phyloP scores from a whole-genome alignment of 1,284 basidiomycete species.

The Austroboletus niveus region DNA sequence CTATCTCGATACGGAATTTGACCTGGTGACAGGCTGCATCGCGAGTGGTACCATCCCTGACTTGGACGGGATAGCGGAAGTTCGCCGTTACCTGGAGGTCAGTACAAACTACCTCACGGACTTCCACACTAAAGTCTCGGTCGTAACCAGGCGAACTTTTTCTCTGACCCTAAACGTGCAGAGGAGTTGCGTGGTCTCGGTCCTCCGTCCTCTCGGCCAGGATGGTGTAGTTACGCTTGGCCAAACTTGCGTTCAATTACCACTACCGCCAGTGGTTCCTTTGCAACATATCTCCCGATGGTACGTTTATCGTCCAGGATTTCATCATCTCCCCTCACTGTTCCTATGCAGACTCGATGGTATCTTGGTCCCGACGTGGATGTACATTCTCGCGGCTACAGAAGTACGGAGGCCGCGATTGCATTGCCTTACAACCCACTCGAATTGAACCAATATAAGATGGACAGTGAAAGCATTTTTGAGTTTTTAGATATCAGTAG shows the following conservation, averaged over 20 bases:
- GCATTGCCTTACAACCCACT: background rate
- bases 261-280: background rate
- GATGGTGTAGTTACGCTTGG: conserved; percentile 18
- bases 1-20: conserved; percentile 17
- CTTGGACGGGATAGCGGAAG: conserved; percentile 8
- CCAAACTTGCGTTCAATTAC: conserved; percentile 7
- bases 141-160: conserved; percentile 7
- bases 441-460: background rate
- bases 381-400: background rate
- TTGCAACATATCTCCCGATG: background rate
- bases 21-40: conserved; percentile 15
- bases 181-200: conserved; percentile 18
- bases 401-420: background rate
- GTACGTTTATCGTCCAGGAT: background rate
- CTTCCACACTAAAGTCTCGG: background rate
- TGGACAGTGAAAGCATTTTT: background rate
- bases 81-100: conserved; percentile 16
- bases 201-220: conserved; percentile 11
- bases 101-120: background rate
- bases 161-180: conserved; percentile 19
- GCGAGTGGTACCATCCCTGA: conserved; percentile 10
- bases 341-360: background rate
- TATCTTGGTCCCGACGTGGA: background rate
- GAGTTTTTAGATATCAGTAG: background rate
- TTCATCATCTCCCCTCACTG: background rate